These are phyloP conservation scores for Orbilia quercus DNA, from an alignment of 2,329 filamentous ascomycete genomes.

Conservation along the genomic window DNA sequence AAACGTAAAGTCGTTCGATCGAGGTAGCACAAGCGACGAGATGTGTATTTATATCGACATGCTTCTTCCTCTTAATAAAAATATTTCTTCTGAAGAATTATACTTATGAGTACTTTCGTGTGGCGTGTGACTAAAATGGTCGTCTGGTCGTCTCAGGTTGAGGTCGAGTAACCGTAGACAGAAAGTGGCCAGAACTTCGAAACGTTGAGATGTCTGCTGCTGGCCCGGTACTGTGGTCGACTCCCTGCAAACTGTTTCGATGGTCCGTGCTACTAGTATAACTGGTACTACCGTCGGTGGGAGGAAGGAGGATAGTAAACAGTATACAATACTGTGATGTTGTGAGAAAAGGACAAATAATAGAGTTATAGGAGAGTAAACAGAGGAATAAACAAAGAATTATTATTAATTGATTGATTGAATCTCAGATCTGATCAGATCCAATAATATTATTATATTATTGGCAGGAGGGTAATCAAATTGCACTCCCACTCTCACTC, in stretches of 20 bases:
- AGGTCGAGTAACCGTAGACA: constrained; percentile 35
- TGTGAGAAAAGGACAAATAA: not conserved
- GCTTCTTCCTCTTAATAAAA: not conserved
- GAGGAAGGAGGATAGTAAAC: constrained; percentile 15
- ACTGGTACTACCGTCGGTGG: not conserved
- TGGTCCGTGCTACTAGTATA: not conserved
- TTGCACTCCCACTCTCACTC: not conserved
- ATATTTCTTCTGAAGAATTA: not conserved
- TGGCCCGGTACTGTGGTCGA: not conserved
- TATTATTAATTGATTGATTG: not conserved
- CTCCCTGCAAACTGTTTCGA: constrained; percentile 8
- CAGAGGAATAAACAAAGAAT: not conserved
- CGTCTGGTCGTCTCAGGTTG: constrained; percentile 15
- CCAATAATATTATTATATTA: no score
- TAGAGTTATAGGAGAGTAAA: not conserved
- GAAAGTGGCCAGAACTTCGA: constrained; percentile 24
- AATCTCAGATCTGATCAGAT: no score
- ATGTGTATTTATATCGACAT: constrained; percentile 10
- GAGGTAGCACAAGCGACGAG: not conserved
- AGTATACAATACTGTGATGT: no score
- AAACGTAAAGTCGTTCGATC: not conserved
- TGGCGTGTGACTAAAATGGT: constrained; percentile 4
- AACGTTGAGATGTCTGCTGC: no score
- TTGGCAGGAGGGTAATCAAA: no score
- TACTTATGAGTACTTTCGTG: not conserved